Base-by-base conservation (phyloP, 148 eudicot genomes). In the Persicaria tinctoria region DNA sequence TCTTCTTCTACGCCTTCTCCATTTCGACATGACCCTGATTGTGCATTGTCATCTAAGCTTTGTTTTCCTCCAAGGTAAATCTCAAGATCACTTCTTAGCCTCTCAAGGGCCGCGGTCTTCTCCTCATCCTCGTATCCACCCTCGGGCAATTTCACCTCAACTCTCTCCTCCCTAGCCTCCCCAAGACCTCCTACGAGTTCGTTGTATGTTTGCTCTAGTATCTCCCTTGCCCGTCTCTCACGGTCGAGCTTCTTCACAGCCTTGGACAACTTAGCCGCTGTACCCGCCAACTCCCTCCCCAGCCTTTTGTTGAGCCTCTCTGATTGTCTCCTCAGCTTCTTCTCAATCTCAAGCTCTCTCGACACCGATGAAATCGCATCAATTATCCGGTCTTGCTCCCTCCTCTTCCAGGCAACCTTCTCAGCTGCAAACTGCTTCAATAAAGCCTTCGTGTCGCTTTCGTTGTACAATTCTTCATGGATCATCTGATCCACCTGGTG, bases 81-180 rank as follows among this genome's bases (percentile, higher is more conserved):
- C 76, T 89, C 87, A 16, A 92, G 85, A 72, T 92, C 92, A 50
- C 27, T 85, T 77, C 82, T 88, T 68, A 90, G 70, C 80, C 82
- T 86, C 69, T 92, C 89, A 45, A 90, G 80, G 53, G 85, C 87
- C 45, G 82, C 91, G 59, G 83, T 86, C 76, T 84, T 88, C 57
- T 86, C 89, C 77, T 86, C 91, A 14, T 85, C 85, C 74, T 76
- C 81, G 51, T 83, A 80, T 60, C 85, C 83, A 20, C 88, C 88
- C 75, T 87, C 90, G 73, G 85, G 70, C 60, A 81, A 84, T 76
- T 88, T 89, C 16, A 74, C 86, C 70, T 86, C 91, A 44, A 86
- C 86, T 74, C 73, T 88, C 73, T 81, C 89, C 77, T 88, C n/a
- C 59, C 84, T 84, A 56, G 84, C 89, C 77, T 88, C n/a, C 53